Base-by-base conservation (phyloP, 2,329 filamentous ascomycete species). In the Orbilia javanica region DNA sequence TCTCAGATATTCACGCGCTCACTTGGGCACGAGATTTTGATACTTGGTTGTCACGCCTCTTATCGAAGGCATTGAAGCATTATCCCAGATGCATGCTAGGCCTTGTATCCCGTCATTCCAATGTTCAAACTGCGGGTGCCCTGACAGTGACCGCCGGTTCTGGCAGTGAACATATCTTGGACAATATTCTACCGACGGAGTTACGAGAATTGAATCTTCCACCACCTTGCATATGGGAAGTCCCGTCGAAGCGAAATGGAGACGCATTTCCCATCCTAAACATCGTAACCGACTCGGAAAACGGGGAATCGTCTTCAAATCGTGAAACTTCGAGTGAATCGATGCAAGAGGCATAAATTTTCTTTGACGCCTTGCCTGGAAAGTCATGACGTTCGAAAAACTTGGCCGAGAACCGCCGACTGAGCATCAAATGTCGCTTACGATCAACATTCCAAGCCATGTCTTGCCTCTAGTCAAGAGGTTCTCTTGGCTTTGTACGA, bases 91-190 rank as follows among this genome's bases (percentile, higher is more conserved):
- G 3, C 25, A 48, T 57, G 20, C 34, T 70, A 66, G 66, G n/a
- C 10, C 29, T 36, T 25, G 48, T 4, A 68, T 72, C 60, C 66
- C 67, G 60, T 27, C 74, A 78, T 78, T 78, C 74, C 67, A 63
- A 29, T 29, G 46, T 50, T 78, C n/a, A 13, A 63, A 44, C 57
- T 48, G 25, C 64, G 50, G 46, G 31, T 44, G 25, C 66, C 22
- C 18, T 53, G 20, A 52, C n/a, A 25, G 39, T 25, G 5, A 5
- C 62, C 44, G 67, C 74, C 74, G 74, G 29, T 78, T 78, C 42
- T 67, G 60, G 74, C 22, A 67, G 31, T 64, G 52, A 63, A 72
- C 57, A 70, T 44, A 50, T 25, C 57, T 65, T 42, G 20, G 10
- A 62, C 31, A 62, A 48, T 20, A 67, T 77, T 55, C 31, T 15